phyloP scores from a whole-genome alignment of 257 asterid species.

The Craterostigma plantagineum region DNA sequence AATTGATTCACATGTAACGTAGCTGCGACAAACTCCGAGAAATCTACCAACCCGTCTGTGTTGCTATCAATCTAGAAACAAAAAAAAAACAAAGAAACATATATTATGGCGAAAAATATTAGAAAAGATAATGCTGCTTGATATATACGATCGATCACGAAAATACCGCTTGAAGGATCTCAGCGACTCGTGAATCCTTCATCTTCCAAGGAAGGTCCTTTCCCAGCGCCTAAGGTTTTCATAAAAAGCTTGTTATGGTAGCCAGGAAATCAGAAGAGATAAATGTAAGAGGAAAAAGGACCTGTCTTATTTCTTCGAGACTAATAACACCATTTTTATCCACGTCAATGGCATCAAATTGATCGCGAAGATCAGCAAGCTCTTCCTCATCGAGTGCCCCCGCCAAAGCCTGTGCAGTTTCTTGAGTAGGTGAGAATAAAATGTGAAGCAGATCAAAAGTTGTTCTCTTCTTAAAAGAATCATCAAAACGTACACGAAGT shows the following conservation, averaged over 20 bases:
- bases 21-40: conserved; percentile 92
- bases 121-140: too few relatives aligned
- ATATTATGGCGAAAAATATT: too few relatives aligned
- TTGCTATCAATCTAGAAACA: conserved; percentile 90
- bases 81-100: conserved; percentile 10
- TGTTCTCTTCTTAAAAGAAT: not conserved
- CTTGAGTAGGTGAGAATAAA: conserved; percentile 54
- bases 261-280: conserved; percentile 12
- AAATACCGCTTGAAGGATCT: conserved; percentile 97
- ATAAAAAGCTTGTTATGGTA: conserved; percentile 5
- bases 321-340: conserved; percentile 88
- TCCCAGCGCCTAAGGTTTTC: conserved; percentile 52
- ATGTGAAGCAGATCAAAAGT: conserved; percentile 1
- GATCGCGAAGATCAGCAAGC: conserved; percentile 68
- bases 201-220: conserved; percentile 96
- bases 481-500: conserved; percentile 21
- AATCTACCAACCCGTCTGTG: conserved; percentile 90
- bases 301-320: conserved; percentile 99
- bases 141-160: too few relatives aligned
- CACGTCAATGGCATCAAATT: conserved; percentile 89
- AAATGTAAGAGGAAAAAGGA: too few relatives aligned
- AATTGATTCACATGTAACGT: conserved; percentile 84
- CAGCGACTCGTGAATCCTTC: conserved; percentile 86
- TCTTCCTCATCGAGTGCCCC: too few relatives aligned
- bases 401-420: too few relatives aligned